Base-by-base conservation (phyloP, 225 moss, liverwort and hornwort genomes). In the Polytrichum commune region DNA sequence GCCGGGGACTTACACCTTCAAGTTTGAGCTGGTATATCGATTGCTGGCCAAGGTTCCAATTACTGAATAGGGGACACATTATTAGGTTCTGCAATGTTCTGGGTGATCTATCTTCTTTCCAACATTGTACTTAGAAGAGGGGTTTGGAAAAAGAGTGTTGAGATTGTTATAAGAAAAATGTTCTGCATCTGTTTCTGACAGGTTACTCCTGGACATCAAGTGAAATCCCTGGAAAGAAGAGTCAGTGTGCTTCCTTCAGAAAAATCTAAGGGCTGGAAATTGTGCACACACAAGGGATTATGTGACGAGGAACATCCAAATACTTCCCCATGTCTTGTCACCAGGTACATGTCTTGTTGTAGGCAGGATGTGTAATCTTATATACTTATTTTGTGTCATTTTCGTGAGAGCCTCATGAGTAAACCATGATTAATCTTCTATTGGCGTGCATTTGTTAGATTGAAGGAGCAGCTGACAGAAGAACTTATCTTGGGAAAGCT, bases 1-100 rank as follows among this genome's bases (percentile, higher is more conserved):
- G 75, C 76, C 85, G 27, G 87, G 91, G 20, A 89, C 73, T 6
- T 91, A 89, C 23, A 69, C 61, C 16, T 78, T 91, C 27, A 73
- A 65, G 60, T 81, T 81, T 46, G 81, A 81, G 55, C 69, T 81
- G 73, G 80, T 81, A 70, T 27, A 58, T 58, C 4, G 13, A 46
- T 46, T 46, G 46, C 46, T 46, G 46, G 46, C 46, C 46, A 46
- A 46, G 46, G 46, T 46, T 46, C 13, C 46, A 46, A 46, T 13
- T 46, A 46, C 13, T 46, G 46, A 46, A 46, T 46, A 46, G 3
- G 46, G 46, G 16, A 46, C 16, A 38, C 38, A 38, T 13, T 46
- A 4, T 46, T 46, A 13, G 10, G 16, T 46, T 46, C 46, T 46
- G 46, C 46, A 46, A 46, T 46, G 46, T 46, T 16, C 38, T 10